Base-by-base conservation (phyloP, 225 moss, liverwort and hornwort species). In the Antitrichia curtipendula region DNA sequence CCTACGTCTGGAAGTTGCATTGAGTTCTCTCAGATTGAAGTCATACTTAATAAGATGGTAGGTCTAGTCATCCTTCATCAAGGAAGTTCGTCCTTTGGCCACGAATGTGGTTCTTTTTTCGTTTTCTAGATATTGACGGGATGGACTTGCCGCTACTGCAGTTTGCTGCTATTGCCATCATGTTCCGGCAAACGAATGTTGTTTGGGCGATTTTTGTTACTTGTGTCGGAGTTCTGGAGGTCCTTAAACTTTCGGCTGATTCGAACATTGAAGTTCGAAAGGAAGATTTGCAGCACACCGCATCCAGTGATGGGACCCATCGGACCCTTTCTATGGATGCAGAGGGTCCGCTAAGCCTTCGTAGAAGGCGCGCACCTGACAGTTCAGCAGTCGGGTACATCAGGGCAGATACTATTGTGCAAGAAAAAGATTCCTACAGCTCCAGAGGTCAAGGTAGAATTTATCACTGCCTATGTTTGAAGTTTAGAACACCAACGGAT, bases 161-260 rank as follows among this genome's bases (percentile, higher is more conserved):
- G 96, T 94, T 97, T 70, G 96, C 95, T 81, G 94, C 92, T 40
- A 56, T 95, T 40, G 90, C 95, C 65, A 91, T 97, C 72, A 85
- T 95, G 87, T 93, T 97, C 79, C 93, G 97, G 86, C 97, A 97
- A 90, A 95, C 97, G 45, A 96, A 97, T 87, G 95, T 90, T n/a
- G 92, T 97, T 64, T 99, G 98, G 98, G 89, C 90, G 75, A 86
- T 96, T 86, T 99, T 99, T 90, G 93, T 96, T 38, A 90, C 93
- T 28, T 95, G 95, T 78, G 87, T 88, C 56, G 97, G 94, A 82
- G 82, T 97, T 85, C 72, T 99, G 84, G 94, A 96, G 70, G 86
- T 93, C 70, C 85, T 99, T 72, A 86, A 92, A 75, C 63, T n/a
- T 82, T 81, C 90, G 31, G 40, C 74, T 82, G 78, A 84, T 73